These are phyloP conservation scores for Chrysoporthe austroafricana DNA, from an alignment of 2,329 filamentous ascomycete species.

Conservation along the genomic window DNA sequence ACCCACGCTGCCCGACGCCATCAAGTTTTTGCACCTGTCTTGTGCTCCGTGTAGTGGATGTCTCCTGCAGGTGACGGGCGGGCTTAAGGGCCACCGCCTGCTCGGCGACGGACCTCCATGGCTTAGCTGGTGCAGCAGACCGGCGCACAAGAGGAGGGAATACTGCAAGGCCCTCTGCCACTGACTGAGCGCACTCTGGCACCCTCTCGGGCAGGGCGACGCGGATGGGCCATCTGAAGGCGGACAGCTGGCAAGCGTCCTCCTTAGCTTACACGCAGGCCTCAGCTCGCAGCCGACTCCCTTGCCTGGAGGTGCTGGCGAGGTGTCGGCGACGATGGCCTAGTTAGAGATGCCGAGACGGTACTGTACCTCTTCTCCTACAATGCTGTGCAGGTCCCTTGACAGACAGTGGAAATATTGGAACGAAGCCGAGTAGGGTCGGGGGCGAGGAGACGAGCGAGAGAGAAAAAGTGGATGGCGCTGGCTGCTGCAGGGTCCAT, in stretches of 20 bases:
- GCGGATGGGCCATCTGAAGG: background rate
- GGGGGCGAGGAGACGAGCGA: no score
- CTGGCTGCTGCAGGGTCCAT: background rate
- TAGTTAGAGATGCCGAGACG: no score
- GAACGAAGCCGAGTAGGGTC: no score
- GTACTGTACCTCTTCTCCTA: no score
- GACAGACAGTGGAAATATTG: no score
- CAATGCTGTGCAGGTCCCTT: no score
- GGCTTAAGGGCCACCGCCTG: background rate
- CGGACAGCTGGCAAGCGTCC: slow-evolving; percentile 1
- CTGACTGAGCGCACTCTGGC: background rate
- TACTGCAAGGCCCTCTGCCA: background rate
- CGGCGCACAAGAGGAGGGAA: background rate
- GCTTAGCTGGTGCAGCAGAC: background rate
- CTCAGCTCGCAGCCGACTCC: background rate
- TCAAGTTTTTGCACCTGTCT: background rate
- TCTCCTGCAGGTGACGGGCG: background rate
- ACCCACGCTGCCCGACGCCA: no score
- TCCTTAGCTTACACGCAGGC: background rate
- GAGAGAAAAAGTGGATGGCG: no score
- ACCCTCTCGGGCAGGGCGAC: background rate
- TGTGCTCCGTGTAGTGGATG: background rate
- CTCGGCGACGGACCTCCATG: background rate
- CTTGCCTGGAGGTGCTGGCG: background rate
- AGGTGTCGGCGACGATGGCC: no score